Conservation (phyloP, 192 early-diverging fungal genomes). For the Haplosporangium gracile region DNA sequence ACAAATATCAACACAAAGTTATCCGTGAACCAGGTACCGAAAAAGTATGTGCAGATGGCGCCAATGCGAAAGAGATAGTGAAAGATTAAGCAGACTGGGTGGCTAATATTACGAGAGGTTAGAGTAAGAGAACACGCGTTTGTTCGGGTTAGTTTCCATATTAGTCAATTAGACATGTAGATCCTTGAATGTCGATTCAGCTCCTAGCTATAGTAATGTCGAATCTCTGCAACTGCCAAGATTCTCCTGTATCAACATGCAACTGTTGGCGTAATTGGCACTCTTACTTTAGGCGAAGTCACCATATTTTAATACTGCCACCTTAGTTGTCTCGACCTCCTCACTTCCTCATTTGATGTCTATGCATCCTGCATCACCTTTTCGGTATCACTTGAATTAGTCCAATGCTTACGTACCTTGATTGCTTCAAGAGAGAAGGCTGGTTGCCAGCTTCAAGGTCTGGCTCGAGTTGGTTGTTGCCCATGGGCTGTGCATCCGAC, state of each 20-base stretch:
- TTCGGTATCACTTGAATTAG: background rate
- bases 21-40: conserved; percentile 85
- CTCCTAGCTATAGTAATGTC: background rate
- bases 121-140: background rate
- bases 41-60: conserved; percentile 89
- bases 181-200: background rate
- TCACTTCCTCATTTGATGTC: no score
- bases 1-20: conserved; percentile 95
- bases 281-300: no score
- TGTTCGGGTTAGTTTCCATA: background rate
- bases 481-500: conserved; percentile 54
- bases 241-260: no score
- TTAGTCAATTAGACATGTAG: background rate
- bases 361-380: no score
- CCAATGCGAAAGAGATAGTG: conserved; percentile 86
- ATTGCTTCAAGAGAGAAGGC: conserved; percentile 52
- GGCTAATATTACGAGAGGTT: conserved; percentile 61
- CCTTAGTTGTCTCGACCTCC: no score
- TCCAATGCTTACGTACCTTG: conserved; percentile 22
- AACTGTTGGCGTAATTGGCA: no score
- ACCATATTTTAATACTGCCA: no score
- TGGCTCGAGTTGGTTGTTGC: conserved; percentile 53
- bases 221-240: background rate
- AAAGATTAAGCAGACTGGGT: conserved; percentile 92
- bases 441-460: conserved; percentile 56